Evolutionary conservation across 164 flowering plant species (phyloP).

Genomic region (Macadamia integrifolia): DNA sequence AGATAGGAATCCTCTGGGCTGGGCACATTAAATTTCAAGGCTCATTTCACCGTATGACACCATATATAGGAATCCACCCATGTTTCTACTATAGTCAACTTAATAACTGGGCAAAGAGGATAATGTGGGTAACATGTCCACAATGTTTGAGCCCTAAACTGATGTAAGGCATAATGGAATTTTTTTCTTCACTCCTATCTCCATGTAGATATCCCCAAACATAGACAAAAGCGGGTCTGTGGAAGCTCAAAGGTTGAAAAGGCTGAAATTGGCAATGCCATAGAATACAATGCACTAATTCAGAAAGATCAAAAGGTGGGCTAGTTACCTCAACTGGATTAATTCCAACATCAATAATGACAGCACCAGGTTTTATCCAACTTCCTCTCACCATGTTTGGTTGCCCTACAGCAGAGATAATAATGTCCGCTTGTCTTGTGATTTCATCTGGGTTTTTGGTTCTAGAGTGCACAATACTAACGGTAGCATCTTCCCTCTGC

Average conservation of each 20-base stretch:
- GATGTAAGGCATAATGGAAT: not conserved
- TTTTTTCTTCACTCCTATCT: not conserved
- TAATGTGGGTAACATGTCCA: too few relatives aligned
- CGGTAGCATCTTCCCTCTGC: slow-evolving; percentile 93
- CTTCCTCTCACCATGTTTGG: slow-evolving; percentile 85
- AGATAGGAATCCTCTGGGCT: too few relatives aligned
- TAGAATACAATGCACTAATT: not conserved
- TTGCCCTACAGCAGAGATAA: slow-evolving; percentile 82
- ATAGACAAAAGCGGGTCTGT: not conserved
- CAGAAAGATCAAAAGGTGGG: not conserved
- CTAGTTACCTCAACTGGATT: slow-evolving; percentile 76
- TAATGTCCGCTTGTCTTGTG: slow-evolving; percentile 78
- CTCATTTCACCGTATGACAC: too few relatives aligned
- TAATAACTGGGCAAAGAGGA: too few relatives aligned
- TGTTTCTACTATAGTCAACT: too few relatives aligned
- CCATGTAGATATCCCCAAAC: not conserved
- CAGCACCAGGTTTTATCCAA: slow-evolving; percentile 98
- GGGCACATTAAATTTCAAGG: too few relatives aligned
- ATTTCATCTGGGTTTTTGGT: slow-evolving; percentile 81
- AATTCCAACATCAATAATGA: slow-evolving; percentile 91
- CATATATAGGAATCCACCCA: too few relatives aligned
- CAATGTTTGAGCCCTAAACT: not conserved
- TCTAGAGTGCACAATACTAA: slow-evolving; percentile 76
- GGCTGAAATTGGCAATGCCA: too few relatives aligned
- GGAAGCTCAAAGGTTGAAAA: too few relatives aligned